These are phyloP conservation scores for Trichoderma sp. DNA, from an alignment of 2,329 filamentous ascomycete genomes.

Conservation along the genomic window DNA sequence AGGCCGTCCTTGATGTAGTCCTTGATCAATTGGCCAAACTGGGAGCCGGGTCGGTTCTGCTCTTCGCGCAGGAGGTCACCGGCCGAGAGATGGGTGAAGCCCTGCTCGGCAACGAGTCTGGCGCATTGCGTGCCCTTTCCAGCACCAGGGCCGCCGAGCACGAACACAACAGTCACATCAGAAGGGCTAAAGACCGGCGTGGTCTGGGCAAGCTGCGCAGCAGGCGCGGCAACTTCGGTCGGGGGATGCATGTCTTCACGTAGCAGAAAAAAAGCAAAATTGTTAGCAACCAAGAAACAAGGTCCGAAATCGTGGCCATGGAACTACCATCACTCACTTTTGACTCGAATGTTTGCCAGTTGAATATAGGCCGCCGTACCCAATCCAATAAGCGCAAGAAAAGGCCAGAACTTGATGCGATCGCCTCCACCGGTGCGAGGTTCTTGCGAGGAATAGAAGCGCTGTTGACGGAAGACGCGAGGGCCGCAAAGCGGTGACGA, in stretches of 20 bases:
- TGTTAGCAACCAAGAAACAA: background rate
- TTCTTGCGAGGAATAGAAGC: conserved; percentile 44
- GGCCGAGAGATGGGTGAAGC: conserved; percentile 89
- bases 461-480: conserved; percentile 23
- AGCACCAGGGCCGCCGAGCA: conserved; percentile 90
- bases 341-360: conserved; percentile 44
- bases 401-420: conserved; percentile 57
- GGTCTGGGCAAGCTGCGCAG: conserved; percentile 48
- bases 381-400: conserved; percentile 47
- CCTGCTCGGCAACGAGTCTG: conserved; percentile 80
- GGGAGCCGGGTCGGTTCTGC: conserved; percentile 77
- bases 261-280: background rate
- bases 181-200: conserved; percentile 68
- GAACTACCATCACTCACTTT: background rate
- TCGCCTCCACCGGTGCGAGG: conserved; percentile 34
- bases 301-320: background rate
- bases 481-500: conserved; percentile 14
- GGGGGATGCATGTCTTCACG: conserved; percentile 40
- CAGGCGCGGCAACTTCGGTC: conserved; percentile 37
- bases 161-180: conserved; percentile 89
- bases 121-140: conserved; percentile 96
- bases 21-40: conserved; percentile 92
- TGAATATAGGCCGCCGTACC: conserved; percentile 49
- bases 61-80: conserved; percentile 92
- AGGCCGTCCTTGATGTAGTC: conserved; percentile 89